Evolutionary conservation across 805 yeast species (phyloP), one percentile per base, ranked within the genome.

Genomic region (Lipomyces kockii): DNA sequence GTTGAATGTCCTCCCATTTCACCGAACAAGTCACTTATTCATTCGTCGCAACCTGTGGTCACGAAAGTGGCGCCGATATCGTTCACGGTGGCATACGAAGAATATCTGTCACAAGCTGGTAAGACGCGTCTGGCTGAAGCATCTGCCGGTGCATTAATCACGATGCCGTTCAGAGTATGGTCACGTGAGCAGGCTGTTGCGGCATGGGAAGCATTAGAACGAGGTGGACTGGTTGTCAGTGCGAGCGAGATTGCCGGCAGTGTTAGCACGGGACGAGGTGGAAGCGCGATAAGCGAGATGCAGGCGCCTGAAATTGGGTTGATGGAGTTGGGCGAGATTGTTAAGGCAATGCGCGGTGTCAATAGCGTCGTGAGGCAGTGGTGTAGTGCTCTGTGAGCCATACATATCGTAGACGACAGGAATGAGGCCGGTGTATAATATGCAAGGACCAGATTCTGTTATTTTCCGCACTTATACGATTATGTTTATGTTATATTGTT

Each of bases 21-120:
- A 3, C 17, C 63, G n/a, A 49, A 12, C 29, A 52, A 32, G n/a
- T 17, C 49, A n/a, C 9, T 2, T 2, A 32, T 11, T 37, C 7
- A 56, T 37, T 27, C 37, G 27, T 14, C 49, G 51, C 32, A 25
- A 57, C 9, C 46, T 25, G 37, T 35, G 37, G 25, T 29, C 35
- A 52, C 59, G 29, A 51, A 49, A 17, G 37, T 22, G 46, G 86
- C 82, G 14, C 81, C 82, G n/a, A 83, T 91, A 22, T 93, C 91
- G 76, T 88, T 92, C 78, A 90, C 90, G 71, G 78, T 92, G 66
- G 89, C 88, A 0, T 89, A 87, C 76, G 87, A 87, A 39, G 98
- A 94, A 76, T 94, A 91, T 77, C 57, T 60, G 55, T 39, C 61
- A 25, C 69, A 61, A 29, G 66, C 67, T n/a, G 65, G 62, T n/a